These are phyloP conservation scores for Diaporthe sp. DNA, from an alignment of 2,329 filamentous ascomycete species.

Conservation along the genomic window DNA sequence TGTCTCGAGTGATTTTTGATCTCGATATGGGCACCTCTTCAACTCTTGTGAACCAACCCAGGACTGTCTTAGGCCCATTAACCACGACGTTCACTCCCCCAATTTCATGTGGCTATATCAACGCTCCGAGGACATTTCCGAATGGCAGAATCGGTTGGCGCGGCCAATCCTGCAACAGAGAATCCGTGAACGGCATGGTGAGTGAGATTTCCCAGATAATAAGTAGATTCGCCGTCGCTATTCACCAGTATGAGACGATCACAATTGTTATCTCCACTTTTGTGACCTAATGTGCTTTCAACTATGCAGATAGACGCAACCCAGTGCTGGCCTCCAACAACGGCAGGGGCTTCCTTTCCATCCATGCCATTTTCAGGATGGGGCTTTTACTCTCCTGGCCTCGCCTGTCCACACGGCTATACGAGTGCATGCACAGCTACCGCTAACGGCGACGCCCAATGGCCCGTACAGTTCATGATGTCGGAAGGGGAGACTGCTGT, in stretches of 20 bases:
- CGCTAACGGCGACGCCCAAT: slow-evolving; percentile 4
- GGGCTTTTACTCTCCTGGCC: slow-evolving; percentile 34
- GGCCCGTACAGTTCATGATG: slow-evolving; percentile 29
- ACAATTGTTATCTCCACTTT: too few species aligned
- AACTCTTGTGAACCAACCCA: not conserved
- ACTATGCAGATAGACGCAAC: too few species aligned
- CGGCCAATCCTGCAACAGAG: too few species aligned
- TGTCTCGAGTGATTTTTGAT: not conserved
- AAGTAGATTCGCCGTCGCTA: too few species aligned
- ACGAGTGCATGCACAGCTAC: slow-evolving; percentile 28
- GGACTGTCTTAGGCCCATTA: slow-evolving; percentile 23
- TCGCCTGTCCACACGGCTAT: not conserved
- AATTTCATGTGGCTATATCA: not conserved
- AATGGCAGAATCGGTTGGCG: too few species aligned
- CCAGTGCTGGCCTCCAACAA: too few species aligned
- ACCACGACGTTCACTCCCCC: slow-evolving; percentile 29
- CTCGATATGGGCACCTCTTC: not conserved
- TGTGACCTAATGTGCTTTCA: too few species aligned
- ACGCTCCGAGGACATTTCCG: too few species aligned
- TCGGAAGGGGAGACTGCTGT: slow-evolving; percentile 12
- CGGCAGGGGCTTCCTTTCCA: not conserved
- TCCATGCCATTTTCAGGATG: not conserved
- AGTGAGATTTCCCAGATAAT: too few species aligned
- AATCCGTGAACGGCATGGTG: too few species aligned
- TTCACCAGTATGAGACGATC: too few species aligned